phyloP scores from a whole-genome alignment of 495 filamentous ascomycete genomes.

The Hyaloscypha hepaticicola region DNA sequence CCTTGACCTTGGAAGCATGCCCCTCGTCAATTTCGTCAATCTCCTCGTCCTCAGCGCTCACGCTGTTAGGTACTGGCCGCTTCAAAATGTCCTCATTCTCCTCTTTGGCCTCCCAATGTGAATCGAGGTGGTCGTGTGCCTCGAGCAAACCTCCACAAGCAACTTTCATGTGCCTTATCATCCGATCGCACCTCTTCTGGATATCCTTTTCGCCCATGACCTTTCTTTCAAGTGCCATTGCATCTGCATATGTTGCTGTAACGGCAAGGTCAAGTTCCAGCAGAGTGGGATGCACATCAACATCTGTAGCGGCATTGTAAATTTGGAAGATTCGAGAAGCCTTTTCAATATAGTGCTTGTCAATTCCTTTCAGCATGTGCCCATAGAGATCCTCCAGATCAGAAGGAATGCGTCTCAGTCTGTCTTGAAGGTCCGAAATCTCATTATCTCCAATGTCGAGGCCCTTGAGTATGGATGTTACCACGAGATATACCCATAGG shows the following conservation, averaged over 20 bases:
- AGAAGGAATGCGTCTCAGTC: neutral
- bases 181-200: neutral
- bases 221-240: neutral
- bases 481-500: conserved; percentile 36
- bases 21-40: neutral
- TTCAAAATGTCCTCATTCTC: neutral
- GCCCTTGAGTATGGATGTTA: conserved; percentile 2
- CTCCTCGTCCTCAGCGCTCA: neutral
- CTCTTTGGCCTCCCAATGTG: neutral
- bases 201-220: neutral
- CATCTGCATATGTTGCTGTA: neutral
- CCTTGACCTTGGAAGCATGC: neutral
- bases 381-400: conserved; percentile 6
- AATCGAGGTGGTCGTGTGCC: neutral
- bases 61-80: neutral
- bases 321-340: conserved; percentile 8
- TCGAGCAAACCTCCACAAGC: neutral
- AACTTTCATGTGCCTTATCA: neutral
- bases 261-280: neutral
- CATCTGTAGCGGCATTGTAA: neutral
- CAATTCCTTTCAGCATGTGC: conserved; percentile 13
- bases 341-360: neutral
- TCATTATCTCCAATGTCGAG: neutral
- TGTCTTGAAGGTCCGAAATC: neutral
- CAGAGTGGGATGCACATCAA: neutral